phyloP scores from a whole-genome alignment of 345 rosid species.

The Linum tenue region DNA sequence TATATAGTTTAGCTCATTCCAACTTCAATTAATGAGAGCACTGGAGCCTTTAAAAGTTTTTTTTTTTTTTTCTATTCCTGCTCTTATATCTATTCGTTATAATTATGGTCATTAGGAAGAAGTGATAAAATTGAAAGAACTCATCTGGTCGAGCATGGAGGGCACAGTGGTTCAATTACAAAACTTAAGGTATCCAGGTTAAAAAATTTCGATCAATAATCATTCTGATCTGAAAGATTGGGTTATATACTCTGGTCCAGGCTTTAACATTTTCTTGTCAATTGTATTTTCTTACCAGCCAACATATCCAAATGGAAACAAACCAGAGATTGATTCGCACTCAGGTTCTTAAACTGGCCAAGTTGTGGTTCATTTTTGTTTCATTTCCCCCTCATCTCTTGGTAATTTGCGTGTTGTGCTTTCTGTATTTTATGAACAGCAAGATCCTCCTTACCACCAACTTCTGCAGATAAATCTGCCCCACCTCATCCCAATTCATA shows the following conservation, averaged over 20 bases:
- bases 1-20: too few relatives aligned
- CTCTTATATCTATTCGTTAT: not conserved
- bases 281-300: constrained; percentile 28
- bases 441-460: constrained; percentile 68
- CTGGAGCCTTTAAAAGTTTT: too few relatives aligned
- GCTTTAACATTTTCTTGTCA: constrained; percentile 11
- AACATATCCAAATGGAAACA: constrained; percentile 47
- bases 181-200: constrained; percentile 1
- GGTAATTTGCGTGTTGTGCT: constrained; percentile 9
- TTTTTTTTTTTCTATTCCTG: not conserved
- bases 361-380: not conserved
- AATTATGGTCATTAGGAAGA: constrained; percentile 48
- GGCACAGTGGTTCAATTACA: constrained; percentile 22
- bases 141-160: constrained; percentile 42
- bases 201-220: too few relatives aligned
- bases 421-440: constrained; percentile 38
- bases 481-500: constrained; percentile 88
- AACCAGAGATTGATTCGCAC: constrained; percentile 35
- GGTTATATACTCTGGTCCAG: not conserved
- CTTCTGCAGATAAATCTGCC: constrained; percentile 38
- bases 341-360: constrained; percentile 45
- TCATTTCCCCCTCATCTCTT: constrained; percentile 11
- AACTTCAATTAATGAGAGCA: too few relatives aligned
- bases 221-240: too few relatives aligned
- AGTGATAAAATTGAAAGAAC: constrained; percentile 26